phyloP scores from a whole-genome alignment of 306 rosid genomes.

The Carpinus fangiana region DNA sequence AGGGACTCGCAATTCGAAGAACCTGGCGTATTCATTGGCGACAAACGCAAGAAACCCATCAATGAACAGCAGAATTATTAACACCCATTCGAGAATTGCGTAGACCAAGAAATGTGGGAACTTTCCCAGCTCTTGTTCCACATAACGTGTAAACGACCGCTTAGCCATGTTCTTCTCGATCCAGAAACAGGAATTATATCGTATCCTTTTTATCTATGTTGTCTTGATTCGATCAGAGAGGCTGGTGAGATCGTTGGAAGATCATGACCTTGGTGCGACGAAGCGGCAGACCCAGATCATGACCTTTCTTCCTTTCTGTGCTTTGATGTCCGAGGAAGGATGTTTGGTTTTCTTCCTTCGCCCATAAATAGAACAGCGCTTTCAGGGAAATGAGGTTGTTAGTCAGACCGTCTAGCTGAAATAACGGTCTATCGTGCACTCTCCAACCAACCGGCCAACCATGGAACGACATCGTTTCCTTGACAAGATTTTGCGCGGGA shows the following conservation, averaged over 20 bases:
- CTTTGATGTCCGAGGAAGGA: not conserved
- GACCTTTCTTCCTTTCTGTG: conserved; percentile 50
- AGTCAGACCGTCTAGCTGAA: conserved; percentile 48
- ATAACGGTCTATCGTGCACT: conserved; percentile 63
- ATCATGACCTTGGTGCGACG: conserved; percentile 44
- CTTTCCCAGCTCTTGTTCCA: conserved; percentile 59
- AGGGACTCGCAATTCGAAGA: conserved; percentile 66
- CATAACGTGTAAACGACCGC: conserved; percentile 50
- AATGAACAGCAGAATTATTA: conserved; percentile 62
- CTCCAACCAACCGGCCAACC: conserved; percentile 4
- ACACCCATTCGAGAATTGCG: conserved; percentile 78
- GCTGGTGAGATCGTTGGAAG: conserved; percentile 42
- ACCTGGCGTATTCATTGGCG: conserved; percentile 73
- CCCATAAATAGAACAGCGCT: conserved; percentile 44
- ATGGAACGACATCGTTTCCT: not conserved
- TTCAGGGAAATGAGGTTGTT: conserved; percentile 27
- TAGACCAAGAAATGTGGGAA: conserved; percentile 65
- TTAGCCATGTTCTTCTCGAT: conserved; percentile 38
- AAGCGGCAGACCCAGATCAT: conserved; percentile 39
- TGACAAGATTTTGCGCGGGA: not conserved
- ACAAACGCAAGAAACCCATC: conserved; percentile 70
- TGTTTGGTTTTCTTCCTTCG: conserved; percentile 43
- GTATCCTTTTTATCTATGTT: not conserved
- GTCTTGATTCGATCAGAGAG: conserved; percentile 14
- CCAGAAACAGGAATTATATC: conserved; percentile 1